These are phyloP conservation scores for Dactylellina sp. DNA, from an alignment of 2,329 filamentous ascomycete species.

Conservation along the genomic window DNA sequence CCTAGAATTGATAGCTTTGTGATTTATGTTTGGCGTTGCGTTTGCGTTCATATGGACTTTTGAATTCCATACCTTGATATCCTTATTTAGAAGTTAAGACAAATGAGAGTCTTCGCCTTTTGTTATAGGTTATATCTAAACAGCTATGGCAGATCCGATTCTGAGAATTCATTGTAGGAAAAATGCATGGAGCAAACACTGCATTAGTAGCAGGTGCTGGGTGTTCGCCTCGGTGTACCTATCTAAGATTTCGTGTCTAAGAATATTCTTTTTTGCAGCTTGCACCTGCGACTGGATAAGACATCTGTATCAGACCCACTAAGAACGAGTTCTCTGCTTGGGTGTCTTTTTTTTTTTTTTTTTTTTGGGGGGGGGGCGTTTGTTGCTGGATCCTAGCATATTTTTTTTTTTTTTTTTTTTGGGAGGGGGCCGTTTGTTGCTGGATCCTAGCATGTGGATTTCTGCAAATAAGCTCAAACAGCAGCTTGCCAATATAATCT, in stretches of 20 bases:
- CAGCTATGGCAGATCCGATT: too few relatives aligned
- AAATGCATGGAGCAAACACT: background rate
- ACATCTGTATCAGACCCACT: background rate
- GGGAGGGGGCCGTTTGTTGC: background rate
- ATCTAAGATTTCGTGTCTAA: background rate
- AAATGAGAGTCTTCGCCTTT: background rate
- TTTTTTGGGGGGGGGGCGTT: background rate
- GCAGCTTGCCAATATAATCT: background rate
- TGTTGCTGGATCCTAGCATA: background rate
- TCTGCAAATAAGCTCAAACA: slow-evolving; percentile 5
- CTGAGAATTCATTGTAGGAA: too few relatives aligned
- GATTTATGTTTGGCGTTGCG: background rate
- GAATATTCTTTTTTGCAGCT: slow-evolving; percentile 3
- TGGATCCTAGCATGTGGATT: background rate
- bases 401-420: slow-evolving; percentile 7
- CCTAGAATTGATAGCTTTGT: background rate
- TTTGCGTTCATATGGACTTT: background rate
- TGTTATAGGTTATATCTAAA: too few relatives aligned
- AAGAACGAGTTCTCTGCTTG: background rate
- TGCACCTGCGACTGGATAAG: background rate
- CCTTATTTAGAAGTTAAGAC: background rate
- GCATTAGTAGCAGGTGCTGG: background rate
- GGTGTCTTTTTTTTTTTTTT: too few relatives aligned
- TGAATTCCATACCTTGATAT: background rate
- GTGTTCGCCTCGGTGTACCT: slow-evolving; percentile 2